phyloP scores from a whole-genome alignment of 805 yeast genomes.

The Candida cerambycidarum region DNA sequence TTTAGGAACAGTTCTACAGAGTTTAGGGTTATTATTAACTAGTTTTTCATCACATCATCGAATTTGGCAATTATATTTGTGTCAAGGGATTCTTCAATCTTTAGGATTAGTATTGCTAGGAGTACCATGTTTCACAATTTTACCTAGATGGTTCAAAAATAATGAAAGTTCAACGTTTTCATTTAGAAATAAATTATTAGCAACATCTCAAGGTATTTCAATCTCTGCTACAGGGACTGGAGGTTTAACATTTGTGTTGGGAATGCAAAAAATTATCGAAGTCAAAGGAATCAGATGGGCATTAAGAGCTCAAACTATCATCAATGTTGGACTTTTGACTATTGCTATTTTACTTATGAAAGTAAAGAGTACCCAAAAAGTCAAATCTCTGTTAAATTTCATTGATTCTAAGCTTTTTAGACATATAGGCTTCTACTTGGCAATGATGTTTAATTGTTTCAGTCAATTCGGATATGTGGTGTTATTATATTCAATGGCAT shows the following conservation, averaged over 20 bases:
- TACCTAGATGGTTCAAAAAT: conserved; percentile 48
- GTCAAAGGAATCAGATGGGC: conserved; percentile 47
- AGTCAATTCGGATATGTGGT: conserved; percentile 63
- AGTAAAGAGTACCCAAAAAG: conserved; percentile 18
- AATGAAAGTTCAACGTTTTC: not conserved
- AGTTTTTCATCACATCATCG: conserved; percentile 48
- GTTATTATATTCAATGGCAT: conserved; percentile 56
- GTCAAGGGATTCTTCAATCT: conserved; percentile 68
- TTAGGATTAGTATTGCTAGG: conserved; percentile 55
- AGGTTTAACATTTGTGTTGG: conserved; percentile 50
- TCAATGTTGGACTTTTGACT: conserved; percentile 27
- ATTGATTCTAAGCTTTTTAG: conserved; percentile 41
- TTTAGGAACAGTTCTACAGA: conserved; percentile 50
- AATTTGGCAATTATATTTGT: conserved; percentile 64
- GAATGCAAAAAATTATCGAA: conserved; percentile 45
- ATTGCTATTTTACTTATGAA: conserved; percentile 21
- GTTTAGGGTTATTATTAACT: conserved; percentile 57
- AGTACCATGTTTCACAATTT: conserved; percentile 54
- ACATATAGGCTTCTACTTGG: conserved; percentile 38
- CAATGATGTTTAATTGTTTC: conserved; percentile 39
- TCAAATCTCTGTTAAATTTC: conserved; percentile 20
- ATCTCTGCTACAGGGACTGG: conserved; percentile 56
- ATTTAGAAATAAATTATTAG: not conserved
- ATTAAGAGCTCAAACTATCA: conserved; percentile 46
- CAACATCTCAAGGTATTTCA: conserved; percentile 32